Base-by-base conservation (phyloP, 2,329 filamentous ascomycete genomes). In the Onygenales sp. region DNA sequence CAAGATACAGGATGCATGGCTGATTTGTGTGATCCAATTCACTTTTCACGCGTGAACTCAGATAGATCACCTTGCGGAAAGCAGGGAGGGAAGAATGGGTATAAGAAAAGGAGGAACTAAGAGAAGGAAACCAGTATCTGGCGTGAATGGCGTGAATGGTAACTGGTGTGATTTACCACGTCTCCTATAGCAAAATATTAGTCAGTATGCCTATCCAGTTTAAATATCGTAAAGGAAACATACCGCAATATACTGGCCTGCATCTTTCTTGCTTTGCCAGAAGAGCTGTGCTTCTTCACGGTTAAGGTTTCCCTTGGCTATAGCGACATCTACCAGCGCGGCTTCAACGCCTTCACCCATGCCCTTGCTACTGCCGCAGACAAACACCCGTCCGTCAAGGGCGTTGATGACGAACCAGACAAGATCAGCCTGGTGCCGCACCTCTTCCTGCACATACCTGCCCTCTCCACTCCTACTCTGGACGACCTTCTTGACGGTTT, bases 341-440 rank as follows among this genome's bases (percentile, higher is more conserved):
- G 84, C 79, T 67, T 97, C 87, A 2, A 98, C 93, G 44, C 93
- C 93, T 70, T 97, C 93, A 55, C 93, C 93, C 93, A 98, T 98
- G 53, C 93, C 93, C 74, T 88, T 90, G 65, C 84, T 90, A 71
- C 87, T 94, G 49, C 93, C 93, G 68, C 93, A 98, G 54, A 98
- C 93, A 67, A 98, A 98, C 51, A 97, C 84, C 51, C 93, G 84
- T 1, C 93, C 93, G 64, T 98, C 93, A n/a, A 97, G 78, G 2
- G 90, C 84, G 68, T 97, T 97, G 76, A 95, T 87, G 58, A 97
- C 90, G 69, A 89, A 95, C 93, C 93, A 98, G 13, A 97, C 92
- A n/a, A 97, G 80, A 65, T 97, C 93, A 1, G 91, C 88, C 68
- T 97, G 93, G 58, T 88, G 80, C 9, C 82, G 78, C 7, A 98